phyloP scores from a whole-genome alignment of 2,329 filamentous ascomycete species.

The Aureobasidium melanogenum region DNA sequence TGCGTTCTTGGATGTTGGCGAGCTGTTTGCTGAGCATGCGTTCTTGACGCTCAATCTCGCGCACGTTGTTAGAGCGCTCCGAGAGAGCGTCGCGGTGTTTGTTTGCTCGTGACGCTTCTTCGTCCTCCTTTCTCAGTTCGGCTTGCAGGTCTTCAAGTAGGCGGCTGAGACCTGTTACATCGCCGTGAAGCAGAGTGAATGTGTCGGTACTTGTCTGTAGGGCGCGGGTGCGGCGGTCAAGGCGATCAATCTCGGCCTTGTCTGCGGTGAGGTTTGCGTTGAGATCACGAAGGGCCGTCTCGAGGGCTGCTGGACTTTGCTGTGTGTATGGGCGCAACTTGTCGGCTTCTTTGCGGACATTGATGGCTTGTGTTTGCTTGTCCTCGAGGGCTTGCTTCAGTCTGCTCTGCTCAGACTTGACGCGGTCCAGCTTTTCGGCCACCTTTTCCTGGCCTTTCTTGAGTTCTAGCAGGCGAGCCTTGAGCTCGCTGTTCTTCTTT shows the following conservation, averaged over 20 bases:
- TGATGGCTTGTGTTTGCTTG: slow-evolving; percentile 60
- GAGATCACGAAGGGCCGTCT: slow-evolving; percentile 72
- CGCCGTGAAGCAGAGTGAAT: slow-evolving; percentile 72
- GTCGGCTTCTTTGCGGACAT: slow-evolving; percentile 71
- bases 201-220: slow-evolving; percentile 88
- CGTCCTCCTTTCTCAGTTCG: slow-evolving; percentile 86
- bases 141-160: slow-evolving; percentile 76
- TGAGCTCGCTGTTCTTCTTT: slow-evolving; percentile 76
- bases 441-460: slow-evolving; percentile 75
- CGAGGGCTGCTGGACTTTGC: slow-evolving; percentile 75
- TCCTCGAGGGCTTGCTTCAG: slow-evolving; percentile 65
- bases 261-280: slow-evolving; percentile 69
- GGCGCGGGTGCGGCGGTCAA: slow-evolving; percentile 80
- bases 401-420: slow-evolving; percentile 69
- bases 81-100: slow-evolving; percentile 79
- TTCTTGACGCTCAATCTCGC: slow-evolving; percentile 86
- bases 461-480: slow-evolving; percentile 70
- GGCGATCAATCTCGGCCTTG: slow-evolving; percentile 73
- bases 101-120: slow-evolving; percentile 71
- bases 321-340: slow-evolving; percentile 89
- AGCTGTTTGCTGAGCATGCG: slow-evolving; percentile 75
- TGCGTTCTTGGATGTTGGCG: slow-evolving; percentile 76
- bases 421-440: slow-evolving; percentile 70
- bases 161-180: slow-evolving; percentile 82
- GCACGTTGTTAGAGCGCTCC: slow-evolving; percentile 79